Evolutionary conservation across 176 grass and related monocot genomes (phyloP), one percentile per base, ranked within the genome.

Genomic region (Paspalum notatum): DNA sequence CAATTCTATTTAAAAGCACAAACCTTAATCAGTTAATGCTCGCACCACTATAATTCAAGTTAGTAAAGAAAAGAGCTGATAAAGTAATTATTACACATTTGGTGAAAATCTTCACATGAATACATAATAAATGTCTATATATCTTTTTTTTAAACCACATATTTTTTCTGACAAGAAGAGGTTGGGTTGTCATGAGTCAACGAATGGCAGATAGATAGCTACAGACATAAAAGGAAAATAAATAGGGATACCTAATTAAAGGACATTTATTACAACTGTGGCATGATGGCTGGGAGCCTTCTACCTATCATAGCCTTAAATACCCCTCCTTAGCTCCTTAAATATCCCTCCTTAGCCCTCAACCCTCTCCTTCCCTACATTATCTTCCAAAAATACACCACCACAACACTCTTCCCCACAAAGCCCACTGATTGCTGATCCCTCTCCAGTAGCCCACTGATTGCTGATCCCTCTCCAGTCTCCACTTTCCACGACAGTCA

Each of bases 221-320:
- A 41, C 8, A 47, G 9, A 77, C 5, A 63, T 32, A 51, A 65
- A 62, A n/a, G 15, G 32, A 78, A 62, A 71, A 48, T 5, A 48
- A 48, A 71, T 32, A 48, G 26, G 48, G 26, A 79, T 38, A 79
- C 32, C 27, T 42, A 67, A 53, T 16, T 13, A 37, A 59, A 17
- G 42, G 22, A n/a, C 52, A 74, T 9, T 12, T 3, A 41, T 38
- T 4, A 41, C 27, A 24, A 43, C 52, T 16, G 53, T 24, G 18
- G 51, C 18, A 76, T 27, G 49, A 77, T 77, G 75, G 43, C 75
- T 14, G 58, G 15, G 16, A 77, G 58, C 58, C 13, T 50, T 72
- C 69, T 22, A 77, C 24, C n/a, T 24, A 62, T 0, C n/a, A 45
- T 24, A 62, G 43, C 15, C 57, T 46, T 62, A 60, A 75, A 61